A percentile compares a stretch with the other conserved stretches of the same genome.
Evolutionary conservation across 2,329 filamentous ascomycete species (phyloP).

Genomic region (Hypoxylon sp.): DNA sequence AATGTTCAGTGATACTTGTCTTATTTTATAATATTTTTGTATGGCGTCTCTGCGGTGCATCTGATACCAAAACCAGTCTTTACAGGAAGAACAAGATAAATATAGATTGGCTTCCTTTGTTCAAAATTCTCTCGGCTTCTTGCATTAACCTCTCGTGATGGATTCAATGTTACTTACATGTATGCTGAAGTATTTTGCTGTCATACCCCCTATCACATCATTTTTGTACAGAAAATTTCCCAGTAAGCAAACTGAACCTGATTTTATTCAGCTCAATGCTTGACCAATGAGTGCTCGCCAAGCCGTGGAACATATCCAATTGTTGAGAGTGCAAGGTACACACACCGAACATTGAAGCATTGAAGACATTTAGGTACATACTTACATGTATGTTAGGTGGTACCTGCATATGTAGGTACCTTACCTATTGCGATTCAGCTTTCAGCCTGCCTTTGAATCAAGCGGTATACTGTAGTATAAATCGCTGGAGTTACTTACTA

Average conservation of each 20-base stretch:
- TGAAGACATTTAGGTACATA: too few relatives aligned
- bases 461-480: too few relatives aligned
- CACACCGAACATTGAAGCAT: not conserved
- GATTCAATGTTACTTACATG: constrained; percentile 1
- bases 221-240: not conserved
- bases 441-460: too few relatives aligned
- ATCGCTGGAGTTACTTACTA: too few relatives aligned
- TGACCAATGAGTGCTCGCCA: not conserved
- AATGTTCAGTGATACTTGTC: constrained; percentile 26
- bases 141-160: constrained; percentile 18
- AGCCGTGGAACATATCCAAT: not conserved
- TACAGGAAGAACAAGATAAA: constrained; percentile 27
- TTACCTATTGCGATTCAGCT: too few relatives aligned
- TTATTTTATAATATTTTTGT: constrained; percentile 29
- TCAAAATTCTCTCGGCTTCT: constrained; percentile 31
- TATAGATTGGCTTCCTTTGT: constrained; percentile 42
- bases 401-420: too few relatives aligned
- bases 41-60: constrained; percentile 37
- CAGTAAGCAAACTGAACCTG: not conserved
- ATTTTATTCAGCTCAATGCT: not conserved
- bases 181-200: not conserved
- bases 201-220: not conserved
- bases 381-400: too few relatives aligned
- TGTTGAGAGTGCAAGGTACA: not conserved
- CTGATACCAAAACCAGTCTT: constrained; percentile 43